Percentiles rank a stretch among this genome's conserved stretches.
phyloP scores from a whole-genome alignment of 2,329 filamentous ascomycete genomes.

The Talaromyces sp. region DNA sequence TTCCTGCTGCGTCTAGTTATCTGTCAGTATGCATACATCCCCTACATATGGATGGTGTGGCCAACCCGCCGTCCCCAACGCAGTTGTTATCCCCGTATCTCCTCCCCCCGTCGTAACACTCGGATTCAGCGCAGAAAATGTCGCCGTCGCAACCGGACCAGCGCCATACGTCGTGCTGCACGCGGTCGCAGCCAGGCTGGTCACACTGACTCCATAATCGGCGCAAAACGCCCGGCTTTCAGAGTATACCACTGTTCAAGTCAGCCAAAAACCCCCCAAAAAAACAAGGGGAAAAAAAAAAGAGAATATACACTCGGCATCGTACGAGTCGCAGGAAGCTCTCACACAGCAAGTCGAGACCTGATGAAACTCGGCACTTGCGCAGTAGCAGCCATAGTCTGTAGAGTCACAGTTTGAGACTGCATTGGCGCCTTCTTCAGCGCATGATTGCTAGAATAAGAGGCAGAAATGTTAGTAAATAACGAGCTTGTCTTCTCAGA shows the following conservation, averaged over 20 bases:
- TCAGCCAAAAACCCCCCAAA: neutral
- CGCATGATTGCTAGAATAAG: constrained; percentile 10
- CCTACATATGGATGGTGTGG: too few species aligned
- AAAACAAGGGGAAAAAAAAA: neutral
- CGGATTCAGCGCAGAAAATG: neutral
- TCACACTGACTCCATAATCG: constrained; percentile 1
- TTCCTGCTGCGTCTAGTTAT: neutral
- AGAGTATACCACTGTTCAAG: neutral
- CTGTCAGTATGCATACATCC: neutral
- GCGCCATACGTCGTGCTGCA: constrained; percentile 4
- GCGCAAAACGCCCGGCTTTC: constrained; percentile 5
- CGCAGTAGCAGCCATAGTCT: constrained; percentile 6
- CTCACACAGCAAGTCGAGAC: constrained; percentile 4
- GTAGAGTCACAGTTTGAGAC: neutral
- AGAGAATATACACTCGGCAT: constrained; percentile 1
- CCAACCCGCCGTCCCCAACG: too few species aligned
- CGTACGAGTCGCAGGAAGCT: neutral
- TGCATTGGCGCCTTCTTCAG: neutral
- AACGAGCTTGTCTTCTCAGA: too few species aligned
- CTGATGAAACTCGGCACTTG: neutral
- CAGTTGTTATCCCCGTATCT: too few species aligned
- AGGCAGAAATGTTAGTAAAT: too few species aligned
- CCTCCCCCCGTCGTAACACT: too few species aligned
- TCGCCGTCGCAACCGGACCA: neutral
- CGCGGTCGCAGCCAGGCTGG: neutral